These are phyloP conservation scores for Cyclanthera cordifolia DNA, from an alignment of 306 rosid species.

Conservation along the genomic window DNA sequence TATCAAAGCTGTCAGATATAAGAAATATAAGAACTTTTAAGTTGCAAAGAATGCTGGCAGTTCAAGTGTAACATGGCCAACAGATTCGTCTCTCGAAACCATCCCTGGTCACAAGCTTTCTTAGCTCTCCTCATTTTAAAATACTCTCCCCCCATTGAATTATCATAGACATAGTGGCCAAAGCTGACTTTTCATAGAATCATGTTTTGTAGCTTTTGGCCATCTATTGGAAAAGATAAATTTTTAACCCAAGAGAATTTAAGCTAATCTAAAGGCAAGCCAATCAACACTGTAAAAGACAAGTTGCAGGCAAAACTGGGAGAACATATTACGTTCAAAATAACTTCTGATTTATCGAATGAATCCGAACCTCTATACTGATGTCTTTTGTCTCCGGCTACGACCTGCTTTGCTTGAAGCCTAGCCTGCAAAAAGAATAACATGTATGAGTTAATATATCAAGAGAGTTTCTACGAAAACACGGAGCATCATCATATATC, in stretches of 20 bases:
- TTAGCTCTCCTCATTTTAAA: too few relatives aligned
- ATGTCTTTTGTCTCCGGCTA: constrained; percentile 57
- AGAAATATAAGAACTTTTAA: not conserved
- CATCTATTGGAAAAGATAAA: too few relatives aligned
- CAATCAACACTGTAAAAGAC: too few relatives aligned
- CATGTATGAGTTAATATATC: not conserved
- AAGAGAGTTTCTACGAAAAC: too few relatives aligned
- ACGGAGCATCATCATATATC: too few relatives aligned
- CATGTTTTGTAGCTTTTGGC: not conserved
- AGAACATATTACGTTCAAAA: constrained; percentile 11
- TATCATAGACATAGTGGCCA: too few relatives aligned
- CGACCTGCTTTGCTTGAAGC: constrained; percentile 78
- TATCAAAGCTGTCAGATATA: not conserved
- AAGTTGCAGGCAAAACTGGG: not conserved
- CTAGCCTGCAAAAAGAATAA: constrained; percentile 42
- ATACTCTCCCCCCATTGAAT: too few relatives aligned
- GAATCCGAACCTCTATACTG: constrained; percentile 54
- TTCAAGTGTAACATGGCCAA: not conserved
- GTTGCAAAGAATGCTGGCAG: not conserved
- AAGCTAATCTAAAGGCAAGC: too few relatives aligned
- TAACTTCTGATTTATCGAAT: not conserved
- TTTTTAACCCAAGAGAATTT: too few relatives aligned
- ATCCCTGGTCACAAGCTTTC: not conserved
- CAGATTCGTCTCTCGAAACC: not conserved
- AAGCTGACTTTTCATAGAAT: too few relatives aligned